Conservation (phyloP, 352 stramenopile species). For the Pythium biforme region DNA sequence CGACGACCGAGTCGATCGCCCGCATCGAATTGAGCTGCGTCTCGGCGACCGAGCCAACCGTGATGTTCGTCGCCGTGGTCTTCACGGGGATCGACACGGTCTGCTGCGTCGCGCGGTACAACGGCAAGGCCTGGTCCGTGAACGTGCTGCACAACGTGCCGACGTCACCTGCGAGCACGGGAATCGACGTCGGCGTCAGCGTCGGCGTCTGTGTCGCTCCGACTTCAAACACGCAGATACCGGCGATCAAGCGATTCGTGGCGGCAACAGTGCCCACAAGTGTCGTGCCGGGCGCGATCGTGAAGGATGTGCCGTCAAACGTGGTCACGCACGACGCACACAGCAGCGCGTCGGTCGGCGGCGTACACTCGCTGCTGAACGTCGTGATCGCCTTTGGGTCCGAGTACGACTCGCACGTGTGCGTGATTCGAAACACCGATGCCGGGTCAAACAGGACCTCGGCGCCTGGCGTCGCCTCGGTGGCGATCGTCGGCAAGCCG, state of each 20-base stretch:
- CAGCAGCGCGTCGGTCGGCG: constrained; percentile 26
- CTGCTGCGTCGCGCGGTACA: constrained; percentile 65
- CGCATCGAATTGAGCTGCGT: constrained; percentile 41
- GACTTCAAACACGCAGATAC: constrained; percentile 61
- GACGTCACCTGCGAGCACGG: constrained; percentile 40
- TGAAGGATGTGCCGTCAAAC: constrained; percentile 62
- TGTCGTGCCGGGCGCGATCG: constrained; percentile 35
- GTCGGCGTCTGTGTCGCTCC: constrained; percentile 13
- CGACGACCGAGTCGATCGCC: constrained; percentile 47
- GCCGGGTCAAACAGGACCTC: constrained; percentile 40
- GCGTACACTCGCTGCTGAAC: constrained; percentile 59
- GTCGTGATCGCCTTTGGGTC: constrained; percentile 54
- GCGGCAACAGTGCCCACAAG: constrained; percentile 32
- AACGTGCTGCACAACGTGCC: constrained; percentile 58
- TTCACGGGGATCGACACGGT: constrained; percentile 45
- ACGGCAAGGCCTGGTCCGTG: constrained; percentile 25
- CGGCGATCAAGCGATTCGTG: constrained; percentile 43
- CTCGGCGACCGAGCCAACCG: constrained; percentile 37
- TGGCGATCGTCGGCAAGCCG: constrained; percentile 39
- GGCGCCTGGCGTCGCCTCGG: constrained; percentile 33
- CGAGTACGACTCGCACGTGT: constrained; percentile 86
- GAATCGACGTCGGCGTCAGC: constrained; percentile 36
- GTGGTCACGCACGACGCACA: constrained; percentile 63
- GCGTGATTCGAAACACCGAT: constrained; percentile 55
- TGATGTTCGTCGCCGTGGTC: constrained; percentile 34